phyloP scores from a whole-genome alignment of 495 filamentous ascomycete genomes.

The Aspergillus cristatus region DNA sequence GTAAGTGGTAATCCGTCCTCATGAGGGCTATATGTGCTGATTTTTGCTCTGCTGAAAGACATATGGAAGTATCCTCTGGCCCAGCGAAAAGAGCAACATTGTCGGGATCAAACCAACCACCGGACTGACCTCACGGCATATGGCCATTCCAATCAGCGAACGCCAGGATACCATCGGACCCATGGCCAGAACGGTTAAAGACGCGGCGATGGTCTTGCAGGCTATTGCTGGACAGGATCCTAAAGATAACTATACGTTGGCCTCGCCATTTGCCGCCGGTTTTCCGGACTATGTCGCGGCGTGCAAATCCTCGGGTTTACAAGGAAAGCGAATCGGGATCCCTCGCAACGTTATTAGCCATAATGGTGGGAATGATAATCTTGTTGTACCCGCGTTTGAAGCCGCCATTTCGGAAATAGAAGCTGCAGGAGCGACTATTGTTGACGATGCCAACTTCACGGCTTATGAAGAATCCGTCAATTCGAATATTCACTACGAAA shows the following conservation, averaged over 20 bases:
- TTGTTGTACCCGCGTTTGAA: conserved; percentile 37
- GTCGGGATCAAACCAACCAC: conserved; percentile 62
- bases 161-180: conserved; percentile 60
- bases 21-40: conserved; percentile 6
- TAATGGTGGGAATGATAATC: conserved; percentile 6
- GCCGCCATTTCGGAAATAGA: conserved; percentile 29
- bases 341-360: conserved; percentile 37
- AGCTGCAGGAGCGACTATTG: conserved; percentile 40
- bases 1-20: conserved; percentile 29
- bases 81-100: conserved; percentile 43
- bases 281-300: conserved; percentile 43
- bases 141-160: conserved; percentile 54
- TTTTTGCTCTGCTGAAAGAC: conserved; percentile 23
- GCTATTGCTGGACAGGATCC: conserved; percentile 49
- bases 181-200: conserved; percentile 54
- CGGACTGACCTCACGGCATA: conserved; percentile 51
- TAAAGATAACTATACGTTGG: conserved; percentile 41
- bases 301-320: conserved; percentile 36
- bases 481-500: conserved; percentile 13
- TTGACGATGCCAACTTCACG: conserved; percentile 46
- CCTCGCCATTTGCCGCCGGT: conserved; percentile 33
- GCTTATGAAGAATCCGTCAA: conserved; percentile 32
- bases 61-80: conserved; percentile 44
- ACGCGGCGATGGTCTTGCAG: conserved; percentile 56
- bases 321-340: conserved; percentile 43